Base-by-base conservation (phyloP, 2,329 filamentous ascomycete genomes). In the Diaporthe nobilis region DNA sequence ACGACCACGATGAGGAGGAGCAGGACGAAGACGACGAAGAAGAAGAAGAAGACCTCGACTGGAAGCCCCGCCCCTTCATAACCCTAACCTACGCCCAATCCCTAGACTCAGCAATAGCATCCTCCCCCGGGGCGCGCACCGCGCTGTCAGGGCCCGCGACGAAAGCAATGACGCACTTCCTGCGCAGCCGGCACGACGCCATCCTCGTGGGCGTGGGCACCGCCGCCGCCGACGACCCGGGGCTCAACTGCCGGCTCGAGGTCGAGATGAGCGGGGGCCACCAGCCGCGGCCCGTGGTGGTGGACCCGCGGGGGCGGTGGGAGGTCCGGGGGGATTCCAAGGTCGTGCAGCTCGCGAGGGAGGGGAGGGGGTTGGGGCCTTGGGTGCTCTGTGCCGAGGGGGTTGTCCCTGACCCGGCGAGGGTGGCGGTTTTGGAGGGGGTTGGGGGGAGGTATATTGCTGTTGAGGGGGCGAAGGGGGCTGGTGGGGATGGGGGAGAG, bases 1-100 rank as follows among this genome's bases (percentile, higher is more conserved):
- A 51, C 15, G 15, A 51, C 15, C 25, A 37, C 8, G 13, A 28
- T 2, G 13, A 44, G 12, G 71, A 72, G 12, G 57, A 31, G 8
- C 31, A 55, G 1, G 31, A 57, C 3, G 49, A 47, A 1, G 44
- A 58, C n/a, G 51, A 51, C 20, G 39, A 60, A 8, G 44, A 68
- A 31, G 25, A 65, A n/a, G 25, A 65, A n/a, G 15, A 53, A 57
- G 47, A 71, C 65, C 31, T 53, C 6, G 58, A 65, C 71, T 73
- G 71, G 71, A 55, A 61, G 17, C 58, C 65, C n/a, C 81, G 82
- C 13, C 87, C 87, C 15, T 90, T 90, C 82, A 89, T 95, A 68
- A 98, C 96, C 2, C 88, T 98, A 55, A 98, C 96, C 17, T 98
- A 96, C 84, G 96, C 97, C 31, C 94, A 93, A 9, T 98, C 96